Evolutionary conservation across 2,329 filamentous ascomycete genomes (phyloP).

Genomic region (Rutstroemia sp.): DNA sequence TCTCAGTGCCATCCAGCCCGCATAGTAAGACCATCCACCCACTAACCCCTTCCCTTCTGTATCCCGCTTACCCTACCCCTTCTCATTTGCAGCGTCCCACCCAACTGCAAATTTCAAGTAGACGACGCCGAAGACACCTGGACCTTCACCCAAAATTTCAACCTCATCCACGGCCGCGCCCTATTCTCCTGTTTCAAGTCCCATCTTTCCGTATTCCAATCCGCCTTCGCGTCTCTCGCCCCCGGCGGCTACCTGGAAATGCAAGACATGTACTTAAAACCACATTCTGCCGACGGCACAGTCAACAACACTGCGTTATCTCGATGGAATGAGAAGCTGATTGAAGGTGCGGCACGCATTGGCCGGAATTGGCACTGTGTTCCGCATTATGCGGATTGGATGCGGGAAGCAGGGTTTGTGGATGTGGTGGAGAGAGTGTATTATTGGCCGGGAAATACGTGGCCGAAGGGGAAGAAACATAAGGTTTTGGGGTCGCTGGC

Average conservation of each 20-base stretch:
- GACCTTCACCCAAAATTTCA: slow-evolving; percentile 38
- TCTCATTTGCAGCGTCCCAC: background rate
- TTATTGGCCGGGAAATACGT: slow-evolving; percentile 46
- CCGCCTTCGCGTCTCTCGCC: slow-evolving; percentile 4
- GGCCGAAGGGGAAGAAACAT: slow-evolving; percentile 37
- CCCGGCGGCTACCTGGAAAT: slow-evolving; percentile 14
- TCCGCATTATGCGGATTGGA: slow-evolving; percentile 9
- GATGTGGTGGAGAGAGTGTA: slow-evolving; percentile 46
- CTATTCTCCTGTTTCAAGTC: slow-evolving; percentile 10
- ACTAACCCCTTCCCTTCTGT: too few relatives aligned
- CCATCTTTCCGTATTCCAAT: slow-evolving; percentile 2
- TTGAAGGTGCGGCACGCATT: background rate
- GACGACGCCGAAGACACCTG: slow-evolving; percentile 44
- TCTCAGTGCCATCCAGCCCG: background rate
- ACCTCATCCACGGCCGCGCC: slow-evolving; percentile 36
- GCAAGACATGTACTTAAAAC: slow-evolving; percentile 8
- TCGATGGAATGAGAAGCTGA: slow-evolving; percentile 8
- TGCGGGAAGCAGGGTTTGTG: slow-evolving; percentile 42
- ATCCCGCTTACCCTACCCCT: background rate
- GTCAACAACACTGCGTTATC: slow-evolving; percentile 17
- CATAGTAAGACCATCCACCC: background rate
- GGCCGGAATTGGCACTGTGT: slow-evolving; percentile 4
- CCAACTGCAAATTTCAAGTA: slow-evolving; percentile 34
- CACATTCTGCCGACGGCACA: slow-evolving; percentile 13
- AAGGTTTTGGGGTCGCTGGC: background rate